Evolutionary conservation across 306 rosid genomes (phyloP).

Genomic region (Cucurbita argyrosperma): DNA sequence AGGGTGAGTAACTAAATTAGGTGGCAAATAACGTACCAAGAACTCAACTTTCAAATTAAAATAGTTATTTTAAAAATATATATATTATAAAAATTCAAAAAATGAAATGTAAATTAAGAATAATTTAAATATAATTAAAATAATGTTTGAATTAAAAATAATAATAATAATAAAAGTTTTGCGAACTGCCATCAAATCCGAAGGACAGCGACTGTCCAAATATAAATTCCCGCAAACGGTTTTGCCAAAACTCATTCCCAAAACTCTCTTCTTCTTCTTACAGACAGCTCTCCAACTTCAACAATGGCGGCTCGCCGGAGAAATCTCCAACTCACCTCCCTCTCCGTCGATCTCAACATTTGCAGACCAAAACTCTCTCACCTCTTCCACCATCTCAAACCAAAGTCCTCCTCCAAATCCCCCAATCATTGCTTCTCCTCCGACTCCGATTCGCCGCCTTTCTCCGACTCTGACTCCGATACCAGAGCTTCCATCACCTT

Average conservation of each 20-base stretch:
- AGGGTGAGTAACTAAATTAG: too few relatives aligned
- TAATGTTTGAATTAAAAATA: too few relatives aligned
- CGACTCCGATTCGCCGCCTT: constrained; percentile 7
- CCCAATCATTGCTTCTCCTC: constrained; percentile 18
- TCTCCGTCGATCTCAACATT: constrained; percentile 40
- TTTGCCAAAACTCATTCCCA: background rate
- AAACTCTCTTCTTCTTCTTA: background rate
- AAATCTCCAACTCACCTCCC: constrained; percentile 32
- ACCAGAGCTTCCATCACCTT: constrained; percentile 10
- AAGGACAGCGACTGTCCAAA: constrained; percentile 1
- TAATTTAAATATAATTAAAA: too few relatives aligned
- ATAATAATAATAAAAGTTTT: background rate
- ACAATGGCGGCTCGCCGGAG: constrained; percentile 39
- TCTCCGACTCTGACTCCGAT: constrained; percentile 6
- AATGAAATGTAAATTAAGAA: too few relatives aligned
- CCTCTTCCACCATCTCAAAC: constrained; percentile 36
- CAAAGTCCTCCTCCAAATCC: constrained; percentile 18
- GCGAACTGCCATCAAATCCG: background rate
- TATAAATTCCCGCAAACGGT: constrained; percentile 2
- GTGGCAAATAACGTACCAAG: too few relatives aligned
- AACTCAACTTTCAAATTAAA: too few relatives aligned
- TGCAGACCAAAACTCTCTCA: constrained; percentile 45
- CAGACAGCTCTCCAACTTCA: background rate
- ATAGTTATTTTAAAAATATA: too few relatives aligned
- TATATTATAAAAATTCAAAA: too few relatives aligned